Evolutionary conservation across 1,284 basidiomycete genomes (phyloP).

Genomic region (Ceratobasidium papillatum): DNA sequence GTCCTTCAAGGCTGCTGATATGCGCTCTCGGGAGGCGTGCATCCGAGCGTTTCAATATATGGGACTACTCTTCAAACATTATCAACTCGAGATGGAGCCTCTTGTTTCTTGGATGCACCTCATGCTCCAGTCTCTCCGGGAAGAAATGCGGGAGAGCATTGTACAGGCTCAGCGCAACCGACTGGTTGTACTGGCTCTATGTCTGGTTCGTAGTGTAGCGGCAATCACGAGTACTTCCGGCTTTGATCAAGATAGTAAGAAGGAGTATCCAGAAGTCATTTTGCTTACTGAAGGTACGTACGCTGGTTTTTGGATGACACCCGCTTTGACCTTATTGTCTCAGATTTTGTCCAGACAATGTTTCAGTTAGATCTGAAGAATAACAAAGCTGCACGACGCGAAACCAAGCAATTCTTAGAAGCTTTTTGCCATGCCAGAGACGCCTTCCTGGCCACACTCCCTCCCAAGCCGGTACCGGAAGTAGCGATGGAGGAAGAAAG

Average conservation of each 20-base stretch:
- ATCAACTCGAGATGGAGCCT: conserved; percentile 63
- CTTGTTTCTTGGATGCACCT: conserved; percentile 74
- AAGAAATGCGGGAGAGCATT: conserved; percentile 59
- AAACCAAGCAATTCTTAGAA: conserved; percentile 68
- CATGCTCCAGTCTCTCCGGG: conserved; percentile 66
- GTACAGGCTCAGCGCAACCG: conserved; percentile 47
- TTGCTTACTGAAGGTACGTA: conserved; percentile 20
- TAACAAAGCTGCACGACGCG: conserved; percentile 61
- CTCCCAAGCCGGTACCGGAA: conserved; percentile 54
- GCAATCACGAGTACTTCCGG: conserved; percentile 23
- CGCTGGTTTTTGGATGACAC: conserved; percentile 21
- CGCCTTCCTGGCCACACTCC: conserved; percentile 58
- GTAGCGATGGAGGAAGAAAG: conserved; percentile 67
- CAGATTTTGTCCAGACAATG: conserved; percentile 72
- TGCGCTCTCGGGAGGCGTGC: conserved; percentile 73
- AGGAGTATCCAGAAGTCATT: conserved; percentile 13
- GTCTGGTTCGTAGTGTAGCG: conserved; percentile 62
- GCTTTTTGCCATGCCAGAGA: conserved; percentile 71
- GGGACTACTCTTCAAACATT: conserved; percentile 71
- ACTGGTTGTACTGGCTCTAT: conserved; percentile 52
- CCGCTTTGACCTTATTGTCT: conserved; percentile 34
- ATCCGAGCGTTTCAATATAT: conserved; percentile 84
- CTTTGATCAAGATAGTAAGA: conserved; percentile 14
- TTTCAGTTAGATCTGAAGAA: conserved; percentile 62
- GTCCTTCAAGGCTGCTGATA: conserved; percentile 74